These are phyloP conservation scores for Tylopilus sp. DNA, from an alignment of 1,284 basidiomycete genomes.

Conservation along the genomic window DNA sequence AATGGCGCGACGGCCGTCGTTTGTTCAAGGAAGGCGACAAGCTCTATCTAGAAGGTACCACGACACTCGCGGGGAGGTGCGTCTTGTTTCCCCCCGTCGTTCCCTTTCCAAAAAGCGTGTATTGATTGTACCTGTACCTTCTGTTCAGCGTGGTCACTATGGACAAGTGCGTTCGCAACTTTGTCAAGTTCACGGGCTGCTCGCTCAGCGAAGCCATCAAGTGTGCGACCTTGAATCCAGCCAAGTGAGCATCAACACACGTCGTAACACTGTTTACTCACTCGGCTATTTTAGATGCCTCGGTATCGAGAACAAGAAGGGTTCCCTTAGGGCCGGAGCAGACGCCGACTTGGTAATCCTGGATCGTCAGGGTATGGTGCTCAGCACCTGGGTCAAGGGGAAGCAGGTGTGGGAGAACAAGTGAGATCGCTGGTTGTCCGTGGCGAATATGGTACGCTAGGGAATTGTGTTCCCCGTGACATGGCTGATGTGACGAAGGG, in stretches of 20 bases:
- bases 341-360: slow-evolving; percentile 89
- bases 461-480: too few relatives aligned
- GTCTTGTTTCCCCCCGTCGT: background rate
- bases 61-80: slow-evolving; percentile 87
- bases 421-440: slow-evolving; percentile 17
- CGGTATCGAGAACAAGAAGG: slow-evolving; percentile 83
- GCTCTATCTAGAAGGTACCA: slow-evolving; percentile 86
- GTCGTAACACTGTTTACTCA: background rate
- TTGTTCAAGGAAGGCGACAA: slow-evolving; percentile 86
- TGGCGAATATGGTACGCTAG: too few relatives aligned
- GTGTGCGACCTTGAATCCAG: slow-evolving; percentile 88
- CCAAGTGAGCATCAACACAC: slow-evolving; percentile 58
- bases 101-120: too few relatives aligned
- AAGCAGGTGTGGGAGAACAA: slow-evolving; percentile 70
- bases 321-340: slow-evolving; percentile 80
- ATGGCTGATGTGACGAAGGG: too few relatives aligned
- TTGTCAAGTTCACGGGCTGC: slow-evolving; percentile 84
- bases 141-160: slow-evolving; percentile 76
- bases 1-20: slow-evolving; percentile 85
- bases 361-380: slow-evolving; percentile 73
- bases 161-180: slow-evolving; percentile 88
- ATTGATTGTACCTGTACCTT: too few relatives aligned
- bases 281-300: slow-evolving; percentile 63
- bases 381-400: slow-evolving; percentile 86
- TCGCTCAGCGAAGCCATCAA: slow-evolving; percentile 86